phyloP scores from a whole-genome alignment of 768 basidiomycete genomes.

The Boletus vinaceobasis region DNA sequence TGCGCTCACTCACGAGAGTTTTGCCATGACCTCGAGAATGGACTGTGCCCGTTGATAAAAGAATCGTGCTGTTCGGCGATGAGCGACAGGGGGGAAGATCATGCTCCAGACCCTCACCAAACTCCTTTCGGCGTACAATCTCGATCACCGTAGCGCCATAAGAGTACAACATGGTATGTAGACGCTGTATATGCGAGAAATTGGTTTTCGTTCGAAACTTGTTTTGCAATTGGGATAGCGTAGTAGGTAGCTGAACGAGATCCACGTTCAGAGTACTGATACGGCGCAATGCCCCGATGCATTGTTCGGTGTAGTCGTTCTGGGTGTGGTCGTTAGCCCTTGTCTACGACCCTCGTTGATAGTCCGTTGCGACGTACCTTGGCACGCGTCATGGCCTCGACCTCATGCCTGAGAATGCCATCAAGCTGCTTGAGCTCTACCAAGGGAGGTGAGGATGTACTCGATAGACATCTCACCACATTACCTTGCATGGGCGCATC shows the following conservation, averaged over 20 bases:
- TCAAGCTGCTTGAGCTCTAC: conserved; percentile 67
- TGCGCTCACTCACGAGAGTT: conserved; percentile 64
- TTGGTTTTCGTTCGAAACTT: conserved; percentile 75
- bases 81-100: neutral
- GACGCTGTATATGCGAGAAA: conserved; percentile 86
- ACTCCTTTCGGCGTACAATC: conserved; percentile 87
- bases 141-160: conserved; percentile 91
- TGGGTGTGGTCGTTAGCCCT: conserved; percentile 30
- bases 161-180: conserved; percentile 88
- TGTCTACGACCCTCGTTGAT: neutral
- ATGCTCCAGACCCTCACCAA: conserved; percentile 49
- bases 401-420: conserved; percentile 55
- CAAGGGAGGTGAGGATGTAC: conserved; percentile 1
- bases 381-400: conserved; percentile 51
- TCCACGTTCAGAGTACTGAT: conserved; percentile 81
- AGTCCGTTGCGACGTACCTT: conserved; percentile 40
- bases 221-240: conserved; percentile 61
- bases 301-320: conserved; percentile 72
- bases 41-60: conserved; percentile 78
- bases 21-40: conserved; percentile 84
- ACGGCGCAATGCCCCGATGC: conserved; percentile 61
- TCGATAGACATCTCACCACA: neutral
- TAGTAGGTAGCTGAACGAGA: conserved; percentile 68
- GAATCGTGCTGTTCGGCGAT: conserved; percentile 53
- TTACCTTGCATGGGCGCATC: conserved; percentile 55